Evolutionary conservation across 257 asterid genomes (phyloP), one percentile per base, ranked within the genome.

Genomic region (Solanum lycopersicoides): DNA sequence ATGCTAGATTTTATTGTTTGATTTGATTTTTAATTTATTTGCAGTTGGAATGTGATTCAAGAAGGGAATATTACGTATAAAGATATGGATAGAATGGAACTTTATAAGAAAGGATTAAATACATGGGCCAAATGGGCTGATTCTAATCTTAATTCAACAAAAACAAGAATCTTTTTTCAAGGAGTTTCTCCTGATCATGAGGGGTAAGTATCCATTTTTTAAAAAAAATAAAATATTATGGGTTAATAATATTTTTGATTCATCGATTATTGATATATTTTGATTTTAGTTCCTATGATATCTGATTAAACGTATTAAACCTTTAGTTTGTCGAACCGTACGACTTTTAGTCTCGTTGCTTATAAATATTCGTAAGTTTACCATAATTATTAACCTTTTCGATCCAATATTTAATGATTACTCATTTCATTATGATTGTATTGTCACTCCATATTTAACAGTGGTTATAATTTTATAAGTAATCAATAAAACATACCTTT

Each of bases 131-230:
- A 80, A 32, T 94, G 97, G 95, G 89, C 92, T 4, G 96, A 94
- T 69, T 56, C 90, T 4, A 88, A 89, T 79, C 88, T 91, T 0
- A 86, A 91, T 85, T 63, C 94, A 7, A 74, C 86, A 15, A 91
- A 90, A 84, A 89, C 89, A 44, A 91, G 80, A 79, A 89, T 94
- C 5, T 92, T 94, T 68, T 94, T 94, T 34, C 96, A 93, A 28
- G 96, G 95, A 6, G 90, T 94, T 86, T 93, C 97, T 42, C 96
- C 97, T 7, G 93, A 92, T 86, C 97, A 94, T 76, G 88, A 91
- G 88, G 77, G 86, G 94, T 92, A 87, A 88, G 89, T 90, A 42
- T 18, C 41, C 16, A 9, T 79, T 0, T 74, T 25, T 25, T 15
- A 7, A 12, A 30, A 12, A 37, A n/a, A 50, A 35, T 3, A 25